Base-by-base conservation (phyloP, 73 alveolate genomes). In the Paramecium pentaurelia region DNA sequence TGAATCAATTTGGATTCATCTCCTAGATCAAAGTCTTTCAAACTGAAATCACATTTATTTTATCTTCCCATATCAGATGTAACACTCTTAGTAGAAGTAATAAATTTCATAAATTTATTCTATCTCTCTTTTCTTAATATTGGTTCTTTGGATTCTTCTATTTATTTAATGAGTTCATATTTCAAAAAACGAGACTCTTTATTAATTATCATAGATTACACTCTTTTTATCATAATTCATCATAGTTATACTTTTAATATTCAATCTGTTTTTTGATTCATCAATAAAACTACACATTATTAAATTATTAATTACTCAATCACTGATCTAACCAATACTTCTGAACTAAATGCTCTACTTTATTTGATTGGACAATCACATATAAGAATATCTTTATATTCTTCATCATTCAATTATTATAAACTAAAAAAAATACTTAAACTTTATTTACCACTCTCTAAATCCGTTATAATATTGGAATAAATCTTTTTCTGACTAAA, bases 181-280 rank as follows among this genome's bases (percentile, higher is more conserved):
- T 80, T 80, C 51, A 80, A 12, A 20, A 80, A 80, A 40, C 91
- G 91, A 80, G 91, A 32, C 91, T 80, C 71, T 45, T 42, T 80
- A 36, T 80, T 20, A 45, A 80, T 32, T 10, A 45, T 18, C 3
- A 27, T n/a, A 45, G 3, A 0, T 80, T 80, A 80, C 91, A 36
- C 91, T 45, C 38, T 27, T 80, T 11, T 45, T 80, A 80, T 80
- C 91, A 45, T 8, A 22, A 80, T 80, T 80, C 47, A 80, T 42
- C n/a, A 80, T 80, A 3, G 91, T 80, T 45, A 80, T 80, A n/a
- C 64, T 27, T 36, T 80, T 80, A 8, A 80, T 42, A 80, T 80
- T 40, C 28, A 80, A 80, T 80, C 84, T 27, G 12, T 27, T 32
- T 80, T 80, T 32, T 8, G 77, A 45, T 45, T 80, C 91, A 44